Evolutionary conservation across 2,329 filamentous ascomycete species (phyloP), one percentile per base, ranked within the genome.

Genomic region (Sordariomycetes sp.): DNA sequence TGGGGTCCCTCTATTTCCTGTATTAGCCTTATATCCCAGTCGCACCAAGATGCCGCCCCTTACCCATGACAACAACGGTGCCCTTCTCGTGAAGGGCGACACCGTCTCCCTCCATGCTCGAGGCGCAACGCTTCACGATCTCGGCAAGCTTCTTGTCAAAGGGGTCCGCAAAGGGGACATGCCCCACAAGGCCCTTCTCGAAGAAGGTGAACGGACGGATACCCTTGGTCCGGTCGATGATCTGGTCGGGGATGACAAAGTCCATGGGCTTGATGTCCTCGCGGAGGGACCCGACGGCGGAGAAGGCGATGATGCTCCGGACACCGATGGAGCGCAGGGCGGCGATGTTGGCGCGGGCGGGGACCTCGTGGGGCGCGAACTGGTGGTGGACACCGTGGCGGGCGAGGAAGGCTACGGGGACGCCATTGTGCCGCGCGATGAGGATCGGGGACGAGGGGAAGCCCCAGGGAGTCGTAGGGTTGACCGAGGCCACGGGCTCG

Each of bases 171-270:
- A 99, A 97, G 52, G 90, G 89, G 52, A 97, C 88, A 70, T 99
- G 94, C 42, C 89, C 90, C 17, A 99, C 94, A 62, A 96, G 82
- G 34, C 94, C 94, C 63, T 82, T 83, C 72, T 92, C 89, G 69
- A 97, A 99, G 76, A 96, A 99, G 28, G 94, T 97, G 71, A 92
- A 96, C 2, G 92, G 90, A 8, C 94, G 81, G 61, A 96, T 79
- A 57, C 92, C 94, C 81, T 96, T 97, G 63, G 92, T 97, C 61
- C 92, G 89, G 75, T 99, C 94, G 69, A 97, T 96, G 70, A 95
- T 82, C 76, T 99, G 94, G 73, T 96, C 90, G 0, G 92, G 94
- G 13, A 99, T 81, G 55, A 97, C 89, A 70, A 99, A 99, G 76
- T 99, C 94, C 74, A 94, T 87, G 51, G 94, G 94, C 73, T 88